These are phyloP conservation scores for Pugionium dolabratum DNA, from an alignment of 345 rosid genomes.

Conservation along the genomic window DNA sequence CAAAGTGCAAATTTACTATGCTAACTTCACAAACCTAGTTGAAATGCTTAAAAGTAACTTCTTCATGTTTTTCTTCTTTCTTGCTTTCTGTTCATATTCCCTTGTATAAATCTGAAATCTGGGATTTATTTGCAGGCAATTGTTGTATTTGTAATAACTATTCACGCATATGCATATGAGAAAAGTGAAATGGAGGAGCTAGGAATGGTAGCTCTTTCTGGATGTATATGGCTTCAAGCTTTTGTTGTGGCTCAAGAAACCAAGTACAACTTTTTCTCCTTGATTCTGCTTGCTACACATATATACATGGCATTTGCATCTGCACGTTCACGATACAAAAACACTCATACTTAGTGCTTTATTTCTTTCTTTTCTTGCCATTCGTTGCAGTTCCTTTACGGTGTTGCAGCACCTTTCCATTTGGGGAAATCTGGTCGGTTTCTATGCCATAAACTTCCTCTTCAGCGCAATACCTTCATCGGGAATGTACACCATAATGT, in stretches of 20 bases:
- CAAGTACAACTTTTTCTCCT: constrained; percentile 55
- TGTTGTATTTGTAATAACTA: constrained; percentile 81
- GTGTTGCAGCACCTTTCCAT: constrained; percentile 84
- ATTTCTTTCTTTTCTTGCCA: not conserved
- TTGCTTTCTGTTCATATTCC: not conserved
- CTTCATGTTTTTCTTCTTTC: not conserved
- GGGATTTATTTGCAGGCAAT: constrained; percentile 67
- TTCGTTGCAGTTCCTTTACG: constrained; percentile 79
- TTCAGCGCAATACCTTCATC: constrained; percentile 83
- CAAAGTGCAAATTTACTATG: not conserved
- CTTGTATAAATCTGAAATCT: not conserved
- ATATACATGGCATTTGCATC: not conserved
- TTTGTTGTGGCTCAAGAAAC: constrained; percentile 92
- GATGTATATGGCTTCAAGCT: constrained; percentile 98
- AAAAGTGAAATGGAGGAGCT: constrained; percentile 97
- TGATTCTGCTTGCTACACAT: not conserved
- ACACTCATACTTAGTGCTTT: not conserved
- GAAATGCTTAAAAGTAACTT: not conserved
- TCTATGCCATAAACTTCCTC: constrained; percentile 78
- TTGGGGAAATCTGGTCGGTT: constrained; percentile 86
- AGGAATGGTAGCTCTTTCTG: constrained; percentile 94
- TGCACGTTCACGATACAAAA: not conserved
- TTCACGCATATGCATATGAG: constrained; percentile 81
- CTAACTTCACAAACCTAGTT: constrained; percentile 9
- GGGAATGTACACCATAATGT: constrained; percentile 95